phyloP scores from a whole-genome alignment of 805 yeast species.

The Lachancea nothofagi region DNA sequence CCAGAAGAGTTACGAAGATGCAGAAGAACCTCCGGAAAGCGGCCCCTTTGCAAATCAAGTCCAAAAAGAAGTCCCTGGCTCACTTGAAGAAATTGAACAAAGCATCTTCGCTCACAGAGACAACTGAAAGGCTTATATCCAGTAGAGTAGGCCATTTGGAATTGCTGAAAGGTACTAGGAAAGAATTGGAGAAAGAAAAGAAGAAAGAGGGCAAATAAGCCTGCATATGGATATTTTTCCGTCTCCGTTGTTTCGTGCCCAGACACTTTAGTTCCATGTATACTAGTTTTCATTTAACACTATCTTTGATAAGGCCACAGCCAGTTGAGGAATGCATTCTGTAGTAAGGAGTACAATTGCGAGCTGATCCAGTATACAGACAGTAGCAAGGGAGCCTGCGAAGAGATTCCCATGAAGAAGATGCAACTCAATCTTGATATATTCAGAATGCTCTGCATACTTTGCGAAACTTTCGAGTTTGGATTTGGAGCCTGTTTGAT shows the following conservation, averaged over 20 bases:
- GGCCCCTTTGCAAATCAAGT: slow-evolving; percentile 67
- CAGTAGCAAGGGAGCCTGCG: slow-evolving; percentile 81
- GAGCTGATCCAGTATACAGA: slow-evolving; percentile 90
- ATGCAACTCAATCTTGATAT: slow-evolving; percentile 70
- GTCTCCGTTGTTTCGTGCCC: too few relatives aligned
- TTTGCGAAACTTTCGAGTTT: slow-evolving; percentile 24
- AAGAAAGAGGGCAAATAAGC: slow-evolving; percentile 15
- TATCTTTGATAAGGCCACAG: slow-evolving; percentile 44
- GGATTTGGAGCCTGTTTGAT: slow-evolving; percentile 19
- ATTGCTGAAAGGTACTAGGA: slow-evolving; percentile 82
- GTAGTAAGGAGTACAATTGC: slow-evolving; percentile 66
- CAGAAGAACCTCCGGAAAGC: slow-evolving; percentile 61
- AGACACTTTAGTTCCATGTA: slow-evolving; percentile 6
- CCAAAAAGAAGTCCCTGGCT: slow-evolving; percentile 52
- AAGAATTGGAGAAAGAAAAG: slow-evolving; percentile 63
- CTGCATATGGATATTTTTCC: not conserved
- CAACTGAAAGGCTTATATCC: slow-evolving; percentile 82
- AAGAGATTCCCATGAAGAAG: slow-evolving; percentile 74
- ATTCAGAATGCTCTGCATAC: slow-evolving; percentile 48
- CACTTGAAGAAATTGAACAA: slow-evolving; percentile 53
- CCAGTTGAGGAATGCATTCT: slow-evolving; percentile 66
- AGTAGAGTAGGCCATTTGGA: slow-evolving; percentile 93
- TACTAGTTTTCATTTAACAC: slow-evolving; percentile 3
- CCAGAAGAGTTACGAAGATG: slow-evolving; percentile 48
- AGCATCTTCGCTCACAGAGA: slow-evolving; percentile 42